Percentiles rank a stretch among this genome's conserved stretches.
Conservation (phyloP, 1,284 basidiomycete species). For the Fomitopsis schrenkii region DNA sequence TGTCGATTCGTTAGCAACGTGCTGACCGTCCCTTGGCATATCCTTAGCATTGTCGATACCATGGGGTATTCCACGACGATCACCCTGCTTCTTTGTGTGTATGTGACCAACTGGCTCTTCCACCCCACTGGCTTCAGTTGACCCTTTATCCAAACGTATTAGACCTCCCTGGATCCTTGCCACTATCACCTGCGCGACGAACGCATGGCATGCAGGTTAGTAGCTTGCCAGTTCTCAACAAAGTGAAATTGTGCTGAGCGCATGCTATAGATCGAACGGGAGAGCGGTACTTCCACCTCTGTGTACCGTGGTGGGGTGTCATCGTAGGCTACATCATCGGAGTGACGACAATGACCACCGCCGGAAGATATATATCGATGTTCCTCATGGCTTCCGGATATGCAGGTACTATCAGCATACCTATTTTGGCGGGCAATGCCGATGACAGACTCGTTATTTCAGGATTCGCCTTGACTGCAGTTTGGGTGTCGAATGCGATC, state of each 20-base stretch:
- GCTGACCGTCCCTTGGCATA: not conserved
- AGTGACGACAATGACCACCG: slow-evolving; percentile 48
- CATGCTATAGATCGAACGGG: slow-evolving; percentile 47
- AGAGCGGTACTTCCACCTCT: slow-evolving; percentile 67
- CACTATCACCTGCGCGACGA: slow-evolving; percentile 49
- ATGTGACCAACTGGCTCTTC: too few relatives aligned
- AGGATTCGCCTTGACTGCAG: slow-evolving; percentile 57
- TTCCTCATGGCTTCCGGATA: slow-evolving; percentile 63
- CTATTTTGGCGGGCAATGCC: not conserved
- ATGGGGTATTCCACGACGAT: slow-evolving; percentile 60
- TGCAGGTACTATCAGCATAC: slow-evolving; percentile 34
- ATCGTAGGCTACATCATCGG: slow-evolving; percentile 63
- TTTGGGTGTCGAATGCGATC: slow-evolving; percentile 62
- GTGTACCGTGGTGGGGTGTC: slow-evolving; percentile 55
- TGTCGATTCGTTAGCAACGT: not conserved
- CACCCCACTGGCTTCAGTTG: too few relatives aligned
- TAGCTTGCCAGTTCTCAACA: not conserved
- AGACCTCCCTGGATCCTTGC: slow-evolving; percentile 67
- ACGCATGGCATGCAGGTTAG: slow-evolving; percentile 64
- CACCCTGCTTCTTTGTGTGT: slow-evolving; percentile 62
- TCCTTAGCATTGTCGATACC: slow-evolving; percentile 55
- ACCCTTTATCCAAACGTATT: not conserved
- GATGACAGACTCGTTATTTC: not conserved
- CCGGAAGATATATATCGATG: slow-evolving; percentile 57
- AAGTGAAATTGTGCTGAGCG: too few relatives aligned